phyloP scores from a whole-genome alignment of 2,329 filamentous ascomycete species.

The Amauroascus verrucosus region DNA sequence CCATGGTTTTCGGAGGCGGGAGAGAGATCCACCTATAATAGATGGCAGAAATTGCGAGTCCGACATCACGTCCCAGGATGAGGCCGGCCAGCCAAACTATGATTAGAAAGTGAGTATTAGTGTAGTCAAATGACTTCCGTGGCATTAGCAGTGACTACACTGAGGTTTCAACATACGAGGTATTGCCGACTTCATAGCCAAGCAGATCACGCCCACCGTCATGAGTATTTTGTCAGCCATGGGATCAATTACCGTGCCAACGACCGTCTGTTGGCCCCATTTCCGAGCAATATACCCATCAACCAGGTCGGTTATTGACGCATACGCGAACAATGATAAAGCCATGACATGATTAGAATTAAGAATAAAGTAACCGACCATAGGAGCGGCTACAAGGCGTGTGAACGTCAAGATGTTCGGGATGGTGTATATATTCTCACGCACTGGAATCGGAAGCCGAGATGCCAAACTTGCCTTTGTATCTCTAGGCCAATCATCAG shows the following conservation, averaged over 20 bases:
- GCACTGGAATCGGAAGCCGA: constrained; percentile 30
- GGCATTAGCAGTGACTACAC: too few species aligned
- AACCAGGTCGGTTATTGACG: constrained; percentile 79
- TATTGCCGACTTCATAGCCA: constrained; percentile 72
- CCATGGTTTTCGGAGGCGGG: constrained; percentile 83
- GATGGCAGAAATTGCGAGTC: constrained; percentile 72
- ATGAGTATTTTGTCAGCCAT: constrained; percentile 96
- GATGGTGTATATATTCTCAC: constrained; percentile 94
- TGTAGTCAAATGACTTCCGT: too few species aligned
- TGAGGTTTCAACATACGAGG: constrained; percentile 49
- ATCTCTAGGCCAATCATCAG: neutral
- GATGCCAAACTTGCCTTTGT: constrained; percentile 26
- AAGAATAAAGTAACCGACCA: constrained; percentile 79
- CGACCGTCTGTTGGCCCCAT: constrained; percentile 83
- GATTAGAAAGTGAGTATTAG: too few species aligned
- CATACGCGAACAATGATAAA: constrained; percentile 79
- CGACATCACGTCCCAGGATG: constrained; percentile 80
- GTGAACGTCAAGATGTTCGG: constrained; percentile 88
- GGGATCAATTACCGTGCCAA: constrained; percentile 87
- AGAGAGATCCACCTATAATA: constrained; percentile 95
- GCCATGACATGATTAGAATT: constrained; percentile 71
- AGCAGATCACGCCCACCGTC: constrained; percentile 78
- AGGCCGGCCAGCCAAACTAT: constrained; percentile 77
- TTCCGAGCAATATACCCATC: constrained; percentile 88
- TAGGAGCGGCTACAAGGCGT: constrained; percentile 69